Evolutionary conservation across 352 stramenopile species (phyloP), one percentile per base, ranked within the genome.

Genomic region (Phytophthora rubi): DNA sequence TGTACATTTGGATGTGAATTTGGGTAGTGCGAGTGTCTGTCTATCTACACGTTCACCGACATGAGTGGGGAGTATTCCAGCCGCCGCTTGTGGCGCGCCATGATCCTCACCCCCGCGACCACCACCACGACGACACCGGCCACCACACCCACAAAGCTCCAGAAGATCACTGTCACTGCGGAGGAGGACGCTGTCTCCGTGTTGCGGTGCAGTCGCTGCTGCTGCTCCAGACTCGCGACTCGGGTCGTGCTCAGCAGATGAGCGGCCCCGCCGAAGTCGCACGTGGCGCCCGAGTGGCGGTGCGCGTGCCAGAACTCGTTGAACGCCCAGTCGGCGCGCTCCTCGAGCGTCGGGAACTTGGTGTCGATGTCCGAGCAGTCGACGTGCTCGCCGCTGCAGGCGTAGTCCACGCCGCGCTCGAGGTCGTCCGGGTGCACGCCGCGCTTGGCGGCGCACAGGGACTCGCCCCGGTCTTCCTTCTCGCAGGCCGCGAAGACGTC

Each of bases 201-300:
- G 12, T 15, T 16, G 2, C 56, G 26, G 37, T 59, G 35, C 9
- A 63, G 35, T 30, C 45, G 45, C n/a, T 56, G 58, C 39, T 35
- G 35, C 47, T 65, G 52, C 16, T 70, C 35, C 26, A 70, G 42
- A 42, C 18, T 32, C 47, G 35, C 51, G 18, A 7, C n/a, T 5
- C 54, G 21, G n/a, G 32, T 54, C 23, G 63, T 60, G 26, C 28
- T 70, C 18, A 73, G 59, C 18, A 90, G 66, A 57, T 90, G 84
- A 3, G 80, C 84, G 10, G 79, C 75, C 10, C 84, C 84, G 8
- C 82, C 82, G 59, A 90, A 92, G 73, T 92, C 84, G 71, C 84
- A 92, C 59, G 84, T 92, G 51, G 82, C 80, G 48, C 84, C 84
- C n/a, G 74, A 78, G 48, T 82, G 59, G 26, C 83, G 83, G 47